Base-by-base conservation (phyloP, 495 filamentous ascomycete genomes). In the Astrocystis sublimbata region DNA sequence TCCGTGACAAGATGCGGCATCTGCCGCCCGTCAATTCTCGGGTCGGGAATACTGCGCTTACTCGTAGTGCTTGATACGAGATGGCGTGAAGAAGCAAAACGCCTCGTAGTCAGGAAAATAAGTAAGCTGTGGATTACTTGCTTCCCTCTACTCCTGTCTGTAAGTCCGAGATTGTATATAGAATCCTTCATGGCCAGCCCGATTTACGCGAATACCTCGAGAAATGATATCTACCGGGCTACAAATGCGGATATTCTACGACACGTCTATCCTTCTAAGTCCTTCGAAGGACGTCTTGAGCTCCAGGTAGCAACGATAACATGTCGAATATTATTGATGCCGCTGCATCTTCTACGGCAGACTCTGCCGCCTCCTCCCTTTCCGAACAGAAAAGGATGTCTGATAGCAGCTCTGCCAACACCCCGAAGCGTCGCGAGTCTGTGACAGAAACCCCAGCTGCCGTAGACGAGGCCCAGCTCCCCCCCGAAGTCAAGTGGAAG, bases 401-500 rank as follows among this genome's bases (percentile, higher is more conserved):
- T 28, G 58, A 60, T 4, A 21, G 36, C 17, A 33, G 17, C 26
- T 23, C 58, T 28, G 58, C 50, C 8, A 21, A 26, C n/a, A 1
- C 19, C 6, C 33, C 31, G 15, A 52, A 42, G 52, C 45, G 9
- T 17, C 33, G 33, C 19, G 30, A 24, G 17, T 19, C 26, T n/a
- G n/a, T 15, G 23, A n/a, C 38, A 23, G 26, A 42, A 15, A 8
- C 1, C 6, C 3, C 28, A 19, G 19, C n/a, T 2, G 5, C 31
- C 17, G 65, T 17, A 9, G 58, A 55, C 21, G 65, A 68, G 26
- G 57, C 53, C 17, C 52, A 61, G 45, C 6, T 12, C 4, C 41
- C 53, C 4, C 6, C 52, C 10, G 73, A 72, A 52, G 61, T n/a
- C 13, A 64, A 71, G 4, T 78, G 78, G 78, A 66, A 71, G 43